These are phyloP conservation scores for Phytophthora vignae DNA, from an alignment of 352 stramenopile species.

Conservation along the genomic window DNA sequence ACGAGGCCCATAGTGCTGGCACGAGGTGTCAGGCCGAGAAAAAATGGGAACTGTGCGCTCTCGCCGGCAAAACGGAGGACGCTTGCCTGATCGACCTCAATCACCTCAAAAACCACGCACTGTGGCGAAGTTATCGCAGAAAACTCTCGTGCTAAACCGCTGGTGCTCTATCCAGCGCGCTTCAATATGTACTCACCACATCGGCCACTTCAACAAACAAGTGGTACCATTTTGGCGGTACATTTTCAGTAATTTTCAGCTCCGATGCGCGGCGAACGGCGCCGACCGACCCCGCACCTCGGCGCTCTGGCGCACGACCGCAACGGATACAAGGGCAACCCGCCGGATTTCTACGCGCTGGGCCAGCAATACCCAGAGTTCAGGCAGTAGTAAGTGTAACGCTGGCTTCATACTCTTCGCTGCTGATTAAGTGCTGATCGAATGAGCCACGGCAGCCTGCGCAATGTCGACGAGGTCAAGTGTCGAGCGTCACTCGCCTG, in stretches of 20 bases:
- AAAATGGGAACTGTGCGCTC: too few relatives aligned
- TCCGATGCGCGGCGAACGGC: slow-evolving; percentile 55
- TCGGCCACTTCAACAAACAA: neutral
- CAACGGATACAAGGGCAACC: slow-evolving; percentile 76
- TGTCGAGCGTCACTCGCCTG: slow-evolving; percentile 71
- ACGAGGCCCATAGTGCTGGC: too few relatives aligned
- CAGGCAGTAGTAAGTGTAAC: slow-evolving; percentile 54
- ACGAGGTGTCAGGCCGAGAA: too few relatives aligned
- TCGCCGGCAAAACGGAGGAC: too few relatives aligned
- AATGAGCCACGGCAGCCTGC: slow-evolving; percentile 44
- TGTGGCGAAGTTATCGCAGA: too few relatives aligned
- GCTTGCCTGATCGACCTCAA: too few relatives aligned
- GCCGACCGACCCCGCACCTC: slow-evolving; percentile 67
- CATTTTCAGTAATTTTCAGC: neutral
- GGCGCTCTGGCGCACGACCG: slow-evolving; percentile 70
- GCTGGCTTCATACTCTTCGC: neutral
- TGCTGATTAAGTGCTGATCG: neutral
- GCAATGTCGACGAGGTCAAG: slow-evolving; percentile 67
- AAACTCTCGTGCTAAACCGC: too few relatives aligned
- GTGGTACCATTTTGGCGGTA: slow-evolving; percentile 13
- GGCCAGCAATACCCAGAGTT: slow-evolving; percentile 68
- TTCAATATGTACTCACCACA: neutral
- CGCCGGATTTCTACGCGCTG: slow-evolving; percentile 84
- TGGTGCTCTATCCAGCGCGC: too few relatives aligned
- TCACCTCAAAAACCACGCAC: too few relatives aligned